phyloP scores from a whole-genome alignment of 2,329 filamentous ascomycete species.

The Trichoderma sp. region DNA sequence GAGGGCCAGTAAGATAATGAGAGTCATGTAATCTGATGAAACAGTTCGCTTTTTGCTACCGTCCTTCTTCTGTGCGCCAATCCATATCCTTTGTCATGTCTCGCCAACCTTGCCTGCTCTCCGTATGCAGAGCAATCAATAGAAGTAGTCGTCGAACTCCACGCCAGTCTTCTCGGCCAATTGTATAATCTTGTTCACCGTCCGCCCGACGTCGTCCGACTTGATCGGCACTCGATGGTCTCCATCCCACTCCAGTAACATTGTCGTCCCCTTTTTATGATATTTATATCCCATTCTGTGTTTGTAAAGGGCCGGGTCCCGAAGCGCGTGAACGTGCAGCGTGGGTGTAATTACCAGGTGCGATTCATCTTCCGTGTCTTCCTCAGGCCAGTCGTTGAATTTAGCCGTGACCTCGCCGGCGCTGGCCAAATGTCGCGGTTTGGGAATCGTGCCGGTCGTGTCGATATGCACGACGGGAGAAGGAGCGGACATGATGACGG shows the following conservation, averaged over 20 bases:
- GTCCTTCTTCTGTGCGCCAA: background rate
- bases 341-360: slow-evolving; percentile 35
- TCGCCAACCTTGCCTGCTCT: background rate
- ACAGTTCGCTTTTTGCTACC: background rate
- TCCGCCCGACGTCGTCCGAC: slow-evolving; percentile 56
- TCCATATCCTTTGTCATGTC: background rate
- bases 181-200: slow-evolving; percentile 28
- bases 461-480: slow-evolving; percentile 33
- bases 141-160: background rate
- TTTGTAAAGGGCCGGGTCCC: slow-evolving; percentile 59
- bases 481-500: slow-evolving; percentile 36
- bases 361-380: slow-evolving; percentile 34
- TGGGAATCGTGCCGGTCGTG: slow-evolving; percentile 41
- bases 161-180: slow-evolving; percentile 24
- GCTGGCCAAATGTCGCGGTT: slow-evolving; percentile 44
- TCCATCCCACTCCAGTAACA: slow-evolving; percentile 69
- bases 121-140: background rate
- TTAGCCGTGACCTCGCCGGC: slow-evolving; percentile 25
- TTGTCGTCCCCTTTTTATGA: slow-evolving; percentile 52
- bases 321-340: slow-evolving; percentile 44
- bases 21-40: background rate
- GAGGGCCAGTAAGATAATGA: background rate
- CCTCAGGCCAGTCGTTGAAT: slow-evolving; percentile 42
- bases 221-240: slow-evolving; percentile 69
- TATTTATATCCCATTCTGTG: slow-evolving; percentile 52